A percentile compares a stretch with the other conserved stretches of the same genome.
These are phyloP conservation scores for Solanum boliviense DNA, from an alignment of 257 asterid genomes.

Conservation along the genomic window DNA sequence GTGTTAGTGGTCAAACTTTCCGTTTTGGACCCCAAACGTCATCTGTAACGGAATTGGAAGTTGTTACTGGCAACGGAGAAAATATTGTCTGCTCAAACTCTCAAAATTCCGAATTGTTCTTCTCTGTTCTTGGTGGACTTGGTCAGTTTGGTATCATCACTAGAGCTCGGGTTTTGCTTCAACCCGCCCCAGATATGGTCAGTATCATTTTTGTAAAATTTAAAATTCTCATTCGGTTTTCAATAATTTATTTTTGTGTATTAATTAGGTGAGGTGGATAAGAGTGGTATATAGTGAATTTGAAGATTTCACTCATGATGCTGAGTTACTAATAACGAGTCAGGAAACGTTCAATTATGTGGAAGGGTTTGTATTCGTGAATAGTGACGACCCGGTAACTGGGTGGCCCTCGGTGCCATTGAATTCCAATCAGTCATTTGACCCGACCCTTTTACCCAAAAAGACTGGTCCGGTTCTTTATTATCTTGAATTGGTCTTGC, in stretches of 20 bases:
- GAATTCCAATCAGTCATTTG: conserved; percentile 29
- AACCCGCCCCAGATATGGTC: conserved; percentile 84
- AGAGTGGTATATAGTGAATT: conserved; percentile 77
- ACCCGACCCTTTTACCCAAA: conserved; percentile 35
- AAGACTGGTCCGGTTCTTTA: conserved; percentile 68
- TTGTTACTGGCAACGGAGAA: conserved; percentile 90
- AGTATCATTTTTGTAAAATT: not conserved
- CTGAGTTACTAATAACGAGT: conserved; percentile 63
- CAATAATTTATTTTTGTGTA: not conserved
- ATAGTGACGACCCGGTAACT: conserved; percentile 63
- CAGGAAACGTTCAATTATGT: conserved; percentile 57
- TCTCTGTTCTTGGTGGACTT: conserved; percentile 78
- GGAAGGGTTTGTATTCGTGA: conserved; percentile 75
- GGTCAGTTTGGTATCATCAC: conserved; percentile 93
- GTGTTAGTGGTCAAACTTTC: conserved; percentile 87
- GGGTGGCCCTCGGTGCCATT: conserved; percentile 78
- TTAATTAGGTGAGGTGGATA: conserved; percentile 81
- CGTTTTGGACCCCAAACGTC: conserved; percentile 70
- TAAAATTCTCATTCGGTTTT: no score
- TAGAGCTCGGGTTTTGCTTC: conserved; percentile 67
- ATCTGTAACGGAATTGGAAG: conserved; percentile 82
- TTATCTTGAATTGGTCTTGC: conserved; percentile 79
- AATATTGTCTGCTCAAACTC: conserved; percentile 39
- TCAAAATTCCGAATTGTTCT: conserved; percentile 54
- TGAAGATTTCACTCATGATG: conserved; percentile 58